These are phyloP conservation scores for Delitschia confertaspora DNA, from an alignment of 495 filamentous ascomycete species.

Conservation along the genomic window DNA sequence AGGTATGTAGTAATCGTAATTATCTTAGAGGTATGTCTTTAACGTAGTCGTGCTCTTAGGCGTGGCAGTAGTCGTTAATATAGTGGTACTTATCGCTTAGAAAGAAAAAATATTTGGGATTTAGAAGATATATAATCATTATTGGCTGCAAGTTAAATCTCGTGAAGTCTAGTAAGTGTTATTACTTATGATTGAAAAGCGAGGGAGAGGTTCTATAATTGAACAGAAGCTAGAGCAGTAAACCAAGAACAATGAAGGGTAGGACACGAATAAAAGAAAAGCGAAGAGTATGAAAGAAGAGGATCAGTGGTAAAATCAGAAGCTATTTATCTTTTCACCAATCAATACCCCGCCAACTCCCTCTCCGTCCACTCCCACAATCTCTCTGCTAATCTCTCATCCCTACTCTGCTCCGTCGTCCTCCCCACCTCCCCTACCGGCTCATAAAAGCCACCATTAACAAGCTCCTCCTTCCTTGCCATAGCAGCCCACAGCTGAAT, in stretches of 20 bases:
- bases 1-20: background rate
- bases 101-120: no score
- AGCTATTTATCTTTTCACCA: no score
- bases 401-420: background rate
- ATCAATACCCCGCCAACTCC: conserved; percentile 9
- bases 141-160: no score
- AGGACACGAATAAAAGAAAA: no score
- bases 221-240: no score
- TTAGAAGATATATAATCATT: no score
- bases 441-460: conserved; percentile 11
- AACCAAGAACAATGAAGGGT: no score
- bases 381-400: conserved; percentile 6
- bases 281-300: no score
- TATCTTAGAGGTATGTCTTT: background rate
- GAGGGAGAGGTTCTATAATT: no score
- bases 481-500: conserved; percentile 19
- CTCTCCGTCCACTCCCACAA: conserved; percentile 25
- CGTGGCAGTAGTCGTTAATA: background rate
- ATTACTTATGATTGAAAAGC: no score
- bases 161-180: no score
- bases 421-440: conserved; percentile 8
- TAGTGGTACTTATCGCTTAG: background rate
- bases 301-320: no score
- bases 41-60: background rate
- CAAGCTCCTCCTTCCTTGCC: conserved; percentile 2